phyloP scores from a whole-genome alignment of 2,329 filamentous ascomycete genomes.

The Fusarium keratoplasticum region DNA sequence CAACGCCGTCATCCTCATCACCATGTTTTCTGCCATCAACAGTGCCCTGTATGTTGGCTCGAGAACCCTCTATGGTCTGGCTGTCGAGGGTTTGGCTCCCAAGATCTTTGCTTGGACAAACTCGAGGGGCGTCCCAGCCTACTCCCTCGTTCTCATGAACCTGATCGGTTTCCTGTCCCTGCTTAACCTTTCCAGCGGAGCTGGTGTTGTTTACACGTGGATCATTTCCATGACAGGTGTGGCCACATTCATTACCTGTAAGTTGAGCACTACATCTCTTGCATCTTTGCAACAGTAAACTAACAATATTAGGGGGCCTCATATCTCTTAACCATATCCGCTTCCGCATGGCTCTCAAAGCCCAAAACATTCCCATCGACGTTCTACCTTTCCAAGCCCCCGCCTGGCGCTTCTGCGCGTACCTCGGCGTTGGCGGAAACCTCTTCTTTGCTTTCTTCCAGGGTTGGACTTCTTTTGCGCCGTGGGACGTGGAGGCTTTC shows the following conservation, averaged over 20 bases:
- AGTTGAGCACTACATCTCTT: not conserved
- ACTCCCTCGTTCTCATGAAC: not conserved
- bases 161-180: not conserved
- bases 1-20: not conserved
- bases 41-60: not conserved
- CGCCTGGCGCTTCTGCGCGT: not conserved
- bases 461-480: not conserved
- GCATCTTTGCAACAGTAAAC: accelerated
- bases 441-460: not conserved
- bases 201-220: not conserved
- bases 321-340: slow-evolving; percentile 18
- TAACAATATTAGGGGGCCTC: not conserved
- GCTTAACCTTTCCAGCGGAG: not conserved
- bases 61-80: not conserved
- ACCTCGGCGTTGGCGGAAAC: not conserved
- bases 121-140: not conserved
- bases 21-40: not conserved
- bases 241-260: not conserved
- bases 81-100: not conserved
- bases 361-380: slow-evolving; percentile 14
- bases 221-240: not conserved
- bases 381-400: slow-evolving; percentile 16
- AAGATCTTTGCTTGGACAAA: not conserved
- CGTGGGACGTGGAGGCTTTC: not conserved
- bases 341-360: slow-evolving; percentile 5